Percentiles rank a stretch among this genome's conserved stretches.
Conservation (phyloP, 306 rosid species). For the Casuarina cunninghamiana region DNA sequence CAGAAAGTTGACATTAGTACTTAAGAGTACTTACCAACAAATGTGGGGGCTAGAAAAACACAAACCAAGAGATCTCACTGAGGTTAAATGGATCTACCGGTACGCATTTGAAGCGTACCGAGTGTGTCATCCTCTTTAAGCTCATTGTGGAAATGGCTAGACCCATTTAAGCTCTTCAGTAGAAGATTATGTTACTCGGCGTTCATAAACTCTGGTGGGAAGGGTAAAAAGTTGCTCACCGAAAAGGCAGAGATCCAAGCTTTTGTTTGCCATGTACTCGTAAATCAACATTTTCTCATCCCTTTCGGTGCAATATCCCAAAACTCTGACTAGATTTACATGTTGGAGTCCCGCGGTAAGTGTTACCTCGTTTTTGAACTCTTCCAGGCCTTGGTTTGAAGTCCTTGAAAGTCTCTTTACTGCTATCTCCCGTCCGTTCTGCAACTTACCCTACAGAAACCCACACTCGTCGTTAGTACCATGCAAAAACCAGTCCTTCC, state of each 20-base stretch:
- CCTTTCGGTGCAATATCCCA: conserved; percentile 38
- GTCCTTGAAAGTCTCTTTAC: conserved; percentile 46
- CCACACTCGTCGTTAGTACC: neutral
- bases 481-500: neutral
- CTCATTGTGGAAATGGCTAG: neutral
- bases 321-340: conserved; percentile 39
- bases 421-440: conserved; percentile 38
- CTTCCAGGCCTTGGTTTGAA: conserved; percentile 50
- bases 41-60: neutral
- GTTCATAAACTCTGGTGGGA: neutral
- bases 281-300: conserved; percentile 47
- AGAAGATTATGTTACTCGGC: neutral
- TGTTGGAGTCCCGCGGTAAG: conserved; percentile 51
- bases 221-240: conserved; percentile 19
- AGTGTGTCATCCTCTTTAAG: too few species aligned
- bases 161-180: neutral
- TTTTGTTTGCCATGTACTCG: conserved; percentile 52
- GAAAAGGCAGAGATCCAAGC: conserved; percentile 43
- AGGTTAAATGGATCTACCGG: neutral
- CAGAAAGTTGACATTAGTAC: neutral
- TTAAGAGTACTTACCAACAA: neutral
- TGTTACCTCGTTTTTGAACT: conserved; percentile 51
- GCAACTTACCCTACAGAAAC: conserved; percentile 30
- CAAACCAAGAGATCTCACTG: neutral
- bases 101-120: too few species aligned